These are phyloP conservation scores for Chaetomiaceae sp. DNA, from an alignment of 2,329 filamentous ascomycete genomes.

Conservation along the genomic window DNA sequence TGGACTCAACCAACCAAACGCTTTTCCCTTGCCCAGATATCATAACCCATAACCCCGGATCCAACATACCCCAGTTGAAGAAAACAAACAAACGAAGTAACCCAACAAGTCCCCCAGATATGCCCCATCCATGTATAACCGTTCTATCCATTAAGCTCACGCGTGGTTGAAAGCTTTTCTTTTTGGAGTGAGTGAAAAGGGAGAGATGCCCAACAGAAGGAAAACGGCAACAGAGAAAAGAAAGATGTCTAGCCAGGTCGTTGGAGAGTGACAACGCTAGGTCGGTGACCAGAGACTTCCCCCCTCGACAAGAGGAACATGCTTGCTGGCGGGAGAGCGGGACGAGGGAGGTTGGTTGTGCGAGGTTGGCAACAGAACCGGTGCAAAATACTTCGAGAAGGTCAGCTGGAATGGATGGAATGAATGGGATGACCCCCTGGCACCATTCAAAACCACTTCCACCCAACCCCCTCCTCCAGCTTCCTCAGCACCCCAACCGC, in stretches of 20 bases:
- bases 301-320: no score
- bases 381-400: no score
- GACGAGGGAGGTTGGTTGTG: no score
- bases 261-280: no score
- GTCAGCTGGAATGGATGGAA: not conserved
- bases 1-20: constrained; percentile 5
- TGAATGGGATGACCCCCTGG: not conserved
- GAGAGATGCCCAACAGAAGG: not conserved
- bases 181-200: not conserved
- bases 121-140: not conserved
- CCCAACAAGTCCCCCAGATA: no score
- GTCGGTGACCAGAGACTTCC: no score
- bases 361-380: no score
- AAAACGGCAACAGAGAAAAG: not conserved
- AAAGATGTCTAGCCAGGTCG: not conserved
- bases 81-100: not conserved
- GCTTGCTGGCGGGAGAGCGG: no score
- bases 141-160: constrained; percentile 1
- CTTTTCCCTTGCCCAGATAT: constrained; percentile 5
- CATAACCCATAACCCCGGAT: not conserved
- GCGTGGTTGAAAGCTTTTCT: constrained; percentile 8
- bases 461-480: constrained; percentile 42
- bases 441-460: constrained; percentile 42
- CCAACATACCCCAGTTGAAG: not conserved
- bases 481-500: constrained; percentile 48